These are phyloP conservation scores for Debaryomyces subglobosus DNA, from an alignment of 1,139 yeast genomes.

Conservation along the genomic window DNA sequence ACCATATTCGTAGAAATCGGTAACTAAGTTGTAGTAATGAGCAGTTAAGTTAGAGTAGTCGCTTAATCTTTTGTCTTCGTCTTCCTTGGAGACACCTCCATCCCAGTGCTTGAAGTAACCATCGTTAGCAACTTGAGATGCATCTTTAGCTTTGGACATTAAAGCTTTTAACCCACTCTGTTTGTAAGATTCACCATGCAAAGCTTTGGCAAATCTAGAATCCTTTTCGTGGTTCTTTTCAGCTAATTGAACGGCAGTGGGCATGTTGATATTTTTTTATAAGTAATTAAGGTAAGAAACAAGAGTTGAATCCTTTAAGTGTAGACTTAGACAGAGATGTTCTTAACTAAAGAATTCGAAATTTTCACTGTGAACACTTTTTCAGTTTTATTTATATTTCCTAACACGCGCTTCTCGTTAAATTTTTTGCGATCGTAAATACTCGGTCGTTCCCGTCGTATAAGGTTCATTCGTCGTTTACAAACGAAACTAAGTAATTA, in stretches of 20 bases:
- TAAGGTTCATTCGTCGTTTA: slow-evolving; percentile 8
- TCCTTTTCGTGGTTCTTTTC: slow-evolving; percentile 51
- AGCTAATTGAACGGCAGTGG: slow-evolving; percentile 22
- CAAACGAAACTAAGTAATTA: background rate
- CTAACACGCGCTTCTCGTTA: slow-evolving; percentile 1
- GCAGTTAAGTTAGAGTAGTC: slow-evolving; percentile 92
- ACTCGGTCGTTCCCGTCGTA: slow-evolving; percentile 15
- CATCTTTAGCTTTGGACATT: slow-evolving; percentile 71
- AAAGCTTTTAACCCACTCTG: slow-evolving; percentile 78
- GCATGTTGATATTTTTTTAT: slow-evolving; percentile 8
- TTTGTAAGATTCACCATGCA: slow-evolving; percentile 78
- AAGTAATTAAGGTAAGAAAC: background rate
- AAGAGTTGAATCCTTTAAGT: background rate
- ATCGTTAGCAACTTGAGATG: slow-evolving; percentile 80
- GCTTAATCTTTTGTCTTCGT: slow-evolving; percentile 72
- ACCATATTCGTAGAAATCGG: slow-evolving; percentile 97
- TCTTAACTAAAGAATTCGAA: background rate
- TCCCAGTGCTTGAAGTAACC: slow-evolving; percentile 98
- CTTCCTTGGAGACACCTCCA: slow-evolving; percentile 76
- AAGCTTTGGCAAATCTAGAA: slow-evolving; percentile 73
- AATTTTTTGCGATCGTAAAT: background rate
- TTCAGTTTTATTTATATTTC: slow-evolving; percentile 7
- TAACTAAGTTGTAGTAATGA: slow-evolving; percentile 94
- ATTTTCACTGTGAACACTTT: background rate
- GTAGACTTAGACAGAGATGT: background rate